Conservation (phyloP, 495 filamentous ascomycete genomes). For the Saxophila tyrrhenica region DNA sequence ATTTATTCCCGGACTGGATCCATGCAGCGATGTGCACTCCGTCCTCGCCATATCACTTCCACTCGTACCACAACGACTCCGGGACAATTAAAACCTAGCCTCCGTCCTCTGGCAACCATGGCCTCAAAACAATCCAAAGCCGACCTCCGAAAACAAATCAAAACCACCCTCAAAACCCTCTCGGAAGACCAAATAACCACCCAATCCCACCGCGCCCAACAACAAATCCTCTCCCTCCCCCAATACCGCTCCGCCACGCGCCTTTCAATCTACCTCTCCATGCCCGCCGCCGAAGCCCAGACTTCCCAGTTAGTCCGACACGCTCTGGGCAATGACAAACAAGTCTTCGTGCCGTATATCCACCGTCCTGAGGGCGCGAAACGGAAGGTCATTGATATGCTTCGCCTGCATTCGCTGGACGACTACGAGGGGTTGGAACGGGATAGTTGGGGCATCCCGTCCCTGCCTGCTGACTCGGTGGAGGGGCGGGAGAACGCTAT, state of each 20-base stretch:
- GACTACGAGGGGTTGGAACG: conserved; percentile 66
- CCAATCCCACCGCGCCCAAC: conserved; percentile 8
- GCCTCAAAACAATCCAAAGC: conserved; percentile 4
- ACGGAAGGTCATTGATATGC: conserved; percentile 79
- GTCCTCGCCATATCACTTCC: not conserved
- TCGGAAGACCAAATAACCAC: not conserved
- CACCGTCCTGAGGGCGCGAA: conserved; percentile 29
- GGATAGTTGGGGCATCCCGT: conserved; percentile 90
- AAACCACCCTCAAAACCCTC: conserved; percentile 2
- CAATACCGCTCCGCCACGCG: conserved; percentile 60
- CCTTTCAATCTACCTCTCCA: conserved; percentile 83
- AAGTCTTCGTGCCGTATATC: conserved; percentile 85
- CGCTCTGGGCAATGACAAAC: conserved; percentile 64
- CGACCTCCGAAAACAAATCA: conserved; percentile 11
- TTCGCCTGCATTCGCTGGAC: conserved; percentile 54
- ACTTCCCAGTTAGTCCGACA: conserved; percentile 70
- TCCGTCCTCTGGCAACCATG: not conserved
- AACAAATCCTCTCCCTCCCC: conserved; percentile 41
- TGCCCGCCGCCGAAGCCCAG: conserved; percentile 73
- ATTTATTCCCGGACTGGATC: no score
- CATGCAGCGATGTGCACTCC: not conserved
- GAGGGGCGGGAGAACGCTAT: conserved; percentile 56
- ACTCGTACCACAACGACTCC: no score
- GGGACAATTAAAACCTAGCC: not conserved
- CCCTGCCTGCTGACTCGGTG: conserved; percentile 51